Evolutionary conservation across 2,329 filamentous ascomycete genomes (phyloP).

Genomic region (Aspergillus intermedius): DNA sequence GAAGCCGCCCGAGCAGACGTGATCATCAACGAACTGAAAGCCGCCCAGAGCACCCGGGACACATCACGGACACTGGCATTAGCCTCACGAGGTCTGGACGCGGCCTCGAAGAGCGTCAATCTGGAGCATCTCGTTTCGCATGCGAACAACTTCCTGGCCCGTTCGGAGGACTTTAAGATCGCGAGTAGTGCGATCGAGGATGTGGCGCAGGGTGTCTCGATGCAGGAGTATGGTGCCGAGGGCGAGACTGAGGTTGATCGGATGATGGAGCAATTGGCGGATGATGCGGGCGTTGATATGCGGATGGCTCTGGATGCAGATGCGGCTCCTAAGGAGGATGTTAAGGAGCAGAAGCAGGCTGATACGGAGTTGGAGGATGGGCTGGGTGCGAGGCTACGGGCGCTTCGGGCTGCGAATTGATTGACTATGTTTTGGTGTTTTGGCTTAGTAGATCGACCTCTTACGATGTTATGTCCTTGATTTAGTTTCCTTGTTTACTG

Average conservation of each 20-base stretch:
- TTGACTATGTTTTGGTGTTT: neutral
- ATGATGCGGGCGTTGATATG: slow-evolving; percentile 40
- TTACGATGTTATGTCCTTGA: too few species aligned
- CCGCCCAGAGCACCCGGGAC: slow-evolving; percentile 42
- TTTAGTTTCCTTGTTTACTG: too few species aligned
- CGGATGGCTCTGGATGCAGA: slow-evolving; percentile 34
- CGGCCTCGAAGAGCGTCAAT: slow-evolving; percentile 41
- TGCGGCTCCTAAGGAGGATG: slow-evolving; percentile 35
- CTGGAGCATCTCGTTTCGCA: slow-evolving; percentile 38
- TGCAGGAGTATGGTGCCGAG: slow-evolving; percentile 41
- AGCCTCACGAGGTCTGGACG: slow-evolving; percentile 40
- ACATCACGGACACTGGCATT: slow-evolving; percentile 40
- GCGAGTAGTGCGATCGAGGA: slow-evolving; percentile 37
- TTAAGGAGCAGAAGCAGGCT: slow-evolving; percentile 32
- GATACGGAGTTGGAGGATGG: slow-evolving; percentile 38
- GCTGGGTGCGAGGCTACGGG: slow-evolving; percentile 34
- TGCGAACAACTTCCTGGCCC: slow-evolving; percentile 37
- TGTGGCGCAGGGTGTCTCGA: slow-evolving; percentile 35
- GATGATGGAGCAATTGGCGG: slow-evolving; percentile 40
- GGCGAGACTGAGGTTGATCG: slow-evolving; percentile 37
- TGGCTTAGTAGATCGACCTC: too few species aligned
- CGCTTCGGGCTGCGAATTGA: slow-evolving; percentile 33
- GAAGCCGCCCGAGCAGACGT: slow-evolving; percentile 44
- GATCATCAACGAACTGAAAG: slow-evolving; percentile 45
- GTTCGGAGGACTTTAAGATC: slow-evolving; percentile 40